These are phyloP conservation scores for Neodidymelliopsis sp. DNA, from an alignment of 2,329 filamentous ascomycete genomes.

Conservation along the genomic window DNA sequence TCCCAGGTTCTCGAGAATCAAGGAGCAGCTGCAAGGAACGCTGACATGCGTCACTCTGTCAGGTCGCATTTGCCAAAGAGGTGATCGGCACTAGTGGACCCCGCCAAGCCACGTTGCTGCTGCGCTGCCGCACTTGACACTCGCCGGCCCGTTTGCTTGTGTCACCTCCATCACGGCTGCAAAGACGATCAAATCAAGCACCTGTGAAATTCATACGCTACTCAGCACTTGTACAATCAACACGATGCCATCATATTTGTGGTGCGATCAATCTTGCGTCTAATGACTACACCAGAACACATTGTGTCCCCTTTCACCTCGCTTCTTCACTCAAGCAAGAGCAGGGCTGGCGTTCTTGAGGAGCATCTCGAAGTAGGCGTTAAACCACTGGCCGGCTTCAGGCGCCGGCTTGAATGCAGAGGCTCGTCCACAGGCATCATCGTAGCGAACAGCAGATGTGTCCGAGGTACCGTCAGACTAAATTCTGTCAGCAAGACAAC, in stretches of 20 bases:
- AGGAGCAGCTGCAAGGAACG: not conserved
- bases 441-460: conserved; percentile 58
- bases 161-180: not conserved
- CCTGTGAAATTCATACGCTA: too few relatives aligned
- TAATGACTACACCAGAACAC: too few relatives aligned
- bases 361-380: conserved; percentile 52
- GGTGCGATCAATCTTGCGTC: too few relatives aligned
- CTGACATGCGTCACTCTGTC: not conserved
- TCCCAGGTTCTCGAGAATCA: too few relatives aligned
- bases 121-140: not conserved
- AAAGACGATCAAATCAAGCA: not conserved
- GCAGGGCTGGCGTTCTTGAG: conserved; percentile 46
- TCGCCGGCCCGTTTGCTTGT: not conserved
- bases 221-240: too few relatives aligned
- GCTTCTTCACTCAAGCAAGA: conserved; percentile 22
- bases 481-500: not conserved
- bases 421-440: conserved; percentile 61
- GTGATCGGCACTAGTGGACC: conserved; percentile 12
- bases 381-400: conserved; percentile 74
- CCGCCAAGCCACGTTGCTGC: conserved; percentile 10
- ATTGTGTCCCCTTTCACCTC: not conserved
- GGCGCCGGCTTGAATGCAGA: conserved; percentile 69
- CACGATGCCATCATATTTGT: too few relatives aligned
- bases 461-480: conserved; percentile 56
- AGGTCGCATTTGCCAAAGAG: not conserved